phyloP scores from a whole-genome alignment of 2,329 filamentous ascomycete genomes.

The Kalmusia sp. region DNA sequence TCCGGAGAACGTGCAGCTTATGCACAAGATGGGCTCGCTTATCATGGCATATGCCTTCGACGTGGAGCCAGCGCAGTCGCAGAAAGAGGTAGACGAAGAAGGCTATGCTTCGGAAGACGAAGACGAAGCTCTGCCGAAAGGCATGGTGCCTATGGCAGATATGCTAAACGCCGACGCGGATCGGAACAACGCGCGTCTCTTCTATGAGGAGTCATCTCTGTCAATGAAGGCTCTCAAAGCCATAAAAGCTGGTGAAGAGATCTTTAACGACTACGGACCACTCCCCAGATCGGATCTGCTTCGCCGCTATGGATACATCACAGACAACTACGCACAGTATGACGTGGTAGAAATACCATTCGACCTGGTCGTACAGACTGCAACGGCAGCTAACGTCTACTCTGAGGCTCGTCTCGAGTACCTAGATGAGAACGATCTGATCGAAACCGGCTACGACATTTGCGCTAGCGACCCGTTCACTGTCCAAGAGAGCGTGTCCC shows the following conservation, averaged over 20 bases:
- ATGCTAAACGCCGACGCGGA: conserved; percentile 88
- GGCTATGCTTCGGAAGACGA: conserved; percentile 56
- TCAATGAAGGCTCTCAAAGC: conserved; percentile 74
- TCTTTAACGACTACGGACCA: conserved; percentile 89
- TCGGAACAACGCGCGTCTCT: conserved; percentile 74
- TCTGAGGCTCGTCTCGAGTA: conserved; percentile 53
- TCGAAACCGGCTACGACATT: conserved; percentile 77
- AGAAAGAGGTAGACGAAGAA: conserved; percentile 65
- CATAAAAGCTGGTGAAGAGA: conserved; percentile 75
- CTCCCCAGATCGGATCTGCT: conserved; percentile 83
- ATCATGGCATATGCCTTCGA: conserved; percentile 97
- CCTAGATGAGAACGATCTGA: conserved; percentile 67
- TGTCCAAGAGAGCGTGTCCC: conserved; percentile 45
- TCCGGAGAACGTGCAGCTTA: conserved; percentile 61
- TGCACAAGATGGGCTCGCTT: conserved; percentile 83
- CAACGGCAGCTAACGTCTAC: conserved; percentile 18
- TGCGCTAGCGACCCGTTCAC: conserved; percentile 40
- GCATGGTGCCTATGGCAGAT: conserved; percentile 91
- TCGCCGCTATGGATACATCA: conserved; percentile 87
- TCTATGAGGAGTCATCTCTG: conserved; percentile 65
- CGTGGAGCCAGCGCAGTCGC: conserved; percentile 59
- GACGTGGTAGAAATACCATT: conserved; percentile 83
- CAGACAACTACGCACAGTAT: conserved; percentile 75
- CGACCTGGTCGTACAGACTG: conserved; percentile 55
- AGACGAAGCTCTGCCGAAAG: conserved; percentile 66